Evolutionary conservation across 768 basidiomycete genomes (phyloP).

Genomic region (Rickenella mellea): DNA sequence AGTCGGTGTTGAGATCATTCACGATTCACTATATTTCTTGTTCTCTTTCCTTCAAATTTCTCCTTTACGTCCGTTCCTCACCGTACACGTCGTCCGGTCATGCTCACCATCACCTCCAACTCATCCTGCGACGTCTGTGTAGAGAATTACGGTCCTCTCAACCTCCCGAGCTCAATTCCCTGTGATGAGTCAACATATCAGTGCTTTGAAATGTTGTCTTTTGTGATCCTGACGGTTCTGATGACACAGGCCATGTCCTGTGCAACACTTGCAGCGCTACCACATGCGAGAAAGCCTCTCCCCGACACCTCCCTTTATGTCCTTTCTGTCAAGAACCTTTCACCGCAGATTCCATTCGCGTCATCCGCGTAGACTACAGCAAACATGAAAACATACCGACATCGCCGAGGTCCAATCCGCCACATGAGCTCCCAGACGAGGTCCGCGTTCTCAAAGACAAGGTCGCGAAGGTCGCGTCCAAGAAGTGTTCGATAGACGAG

Average conservation of each 20-base stretch:
- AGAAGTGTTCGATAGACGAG: slow-evolving; percentile 14
- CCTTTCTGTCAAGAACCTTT: slow-evolving; percentile 12
- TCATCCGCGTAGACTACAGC: slow-evolving; percentile 10
- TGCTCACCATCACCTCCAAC: slow-evolving; percentile 8
- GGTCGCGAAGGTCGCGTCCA: slow-evolving; percentile 10
- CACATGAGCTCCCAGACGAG: slow-evolving; percentile 4
- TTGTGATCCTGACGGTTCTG: not conserved
- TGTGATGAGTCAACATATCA: slow-evolving; percentile 4
- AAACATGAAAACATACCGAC: not conserved
- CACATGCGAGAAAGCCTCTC: slow-evolving; percentile 9
- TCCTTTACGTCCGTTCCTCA: no score
- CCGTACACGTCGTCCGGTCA: no score
- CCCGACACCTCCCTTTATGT: slow-evolving; percentile 6
- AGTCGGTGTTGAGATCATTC: no score
- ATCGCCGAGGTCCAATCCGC: not conserved
- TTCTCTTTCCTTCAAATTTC: no score
- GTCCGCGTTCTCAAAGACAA: slow-evolving; percentile 8
- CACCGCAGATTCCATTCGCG: slow-evolving; percentile 6
- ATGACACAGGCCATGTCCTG: slow-evolving; percentile 10
- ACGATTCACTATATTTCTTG: no score
- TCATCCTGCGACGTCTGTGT: slow-evolving; percentile 9
- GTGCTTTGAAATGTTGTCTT: not conserved
- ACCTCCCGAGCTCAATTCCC: slow-evolving; percentile 6
- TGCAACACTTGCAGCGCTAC: slow-evolving; percentile 8
- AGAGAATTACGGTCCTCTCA: slow-evolving; percentile 4